Evolutionary conservation across 352 stramenopile species (phyloP), one percentile per base, ranked within the genome.

Genomic region (Pythium myriotylum): DNA sequence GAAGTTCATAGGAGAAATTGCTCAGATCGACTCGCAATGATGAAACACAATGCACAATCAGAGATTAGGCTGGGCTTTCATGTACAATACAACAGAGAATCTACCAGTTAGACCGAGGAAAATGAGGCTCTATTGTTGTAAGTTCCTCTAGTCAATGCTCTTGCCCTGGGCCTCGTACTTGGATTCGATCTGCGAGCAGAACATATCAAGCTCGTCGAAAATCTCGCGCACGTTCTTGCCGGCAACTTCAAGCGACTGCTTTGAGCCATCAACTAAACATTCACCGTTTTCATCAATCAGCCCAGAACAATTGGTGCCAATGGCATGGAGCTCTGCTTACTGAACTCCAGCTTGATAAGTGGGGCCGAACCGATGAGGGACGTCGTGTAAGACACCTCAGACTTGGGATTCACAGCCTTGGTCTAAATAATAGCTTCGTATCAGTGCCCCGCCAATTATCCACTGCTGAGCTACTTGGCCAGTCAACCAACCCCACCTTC

Each of bases 111-210:
- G n/a, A 43, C 7, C 4, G 37, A 43, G 17, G 13, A 20, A 40
- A 43, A 20, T 43, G 37, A 39, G 40, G 35, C 46, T 40, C 46
- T 23, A 17, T 53, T 53, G 23, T 16, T n/a, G n/a, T 37, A 24
- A 20, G 2, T 46, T 33, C 47, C 33, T 59, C 74, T 91, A 92
- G 59, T 94, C 86, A 63, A 94, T 93, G 63, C 53, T 65, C 79
- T 94, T 94, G 70, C 86, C 86, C 65, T 82, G 64, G 57, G 77
- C 69, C 72, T 94, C 86, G 67, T 93, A 91, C 69, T 94, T 84
- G 52, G 86, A 84, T 71, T 94, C 86, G 57, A 94, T 94, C 73
- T 89, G 81, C 49, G 83, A 88, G 78, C 86, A 94, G 69, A 85
- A 84, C 49, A 80, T 88, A 65, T 94, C 86, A 47, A 94, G 67